These are phyloP conservation scores for Chiua sp. DNA, from an alignment of 1,284 basidiomycete genomes.

Conservation along the genomic window DNA sequence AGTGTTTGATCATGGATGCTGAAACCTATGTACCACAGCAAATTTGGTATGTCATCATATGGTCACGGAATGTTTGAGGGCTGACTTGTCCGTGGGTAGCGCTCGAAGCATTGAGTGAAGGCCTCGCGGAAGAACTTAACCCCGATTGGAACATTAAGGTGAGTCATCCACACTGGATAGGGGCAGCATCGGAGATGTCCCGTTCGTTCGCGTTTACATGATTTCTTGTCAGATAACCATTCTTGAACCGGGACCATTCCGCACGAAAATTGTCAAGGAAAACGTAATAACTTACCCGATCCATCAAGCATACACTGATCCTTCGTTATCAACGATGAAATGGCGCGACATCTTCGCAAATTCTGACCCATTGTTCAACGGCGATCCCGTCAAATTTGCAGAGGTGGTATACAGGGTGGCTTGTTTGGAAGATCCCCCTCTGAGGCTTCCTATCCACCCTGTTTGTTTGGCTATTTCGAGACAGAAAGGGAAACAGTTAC, in stretches of 20 bases:
- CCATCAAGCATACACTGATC: constrained; percentile 25
- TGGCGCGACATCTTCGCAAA: not conserved
- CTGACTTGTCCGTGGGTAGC: too few species aligned
- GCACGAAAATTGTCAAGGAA: constrained; percentile 11
- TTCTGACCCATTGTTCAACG: constrained; percentile 2
- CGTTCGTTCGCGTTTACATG: too few species aligned
- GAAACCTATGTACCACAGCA: too few species aligned
- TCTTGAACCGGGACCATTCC: constrained; percentile 27
- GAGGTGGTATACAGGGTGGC: constrained; percentile 15
- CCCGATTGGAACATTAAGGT: constrained; percentile 30
- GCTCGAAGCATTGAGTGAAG: too few species aligned
- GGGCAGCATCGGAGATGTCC: not conserved
- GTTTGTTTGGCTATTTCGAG: constrained; percentile 9
- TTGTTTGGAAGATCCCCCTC: constrained; percentile 29
- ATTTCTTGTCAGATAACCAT: constrained; percentile 21
- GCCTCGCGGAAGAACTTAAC: too few species aligned
- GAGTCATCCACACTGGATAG: not conserved
- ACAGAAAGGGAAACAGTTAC: constrained; percentile 18
- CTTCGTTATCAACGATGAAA: constrained; percentile 7
- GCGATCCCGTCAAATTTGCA: constrained; percentile 25
- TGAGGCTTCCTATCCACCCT: constrained; percentile 34
- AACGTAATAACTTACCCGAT: constrained; percentile 4
- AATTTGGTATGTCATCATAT: too few species aligned
- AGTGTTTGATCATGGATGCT: too few species aligned
- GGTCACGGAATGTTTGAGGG: too few species aligned